Evolutionary conservation across 139 green algal species (phyloP).

Genomic region (Micromonas pusilla): DNA sequence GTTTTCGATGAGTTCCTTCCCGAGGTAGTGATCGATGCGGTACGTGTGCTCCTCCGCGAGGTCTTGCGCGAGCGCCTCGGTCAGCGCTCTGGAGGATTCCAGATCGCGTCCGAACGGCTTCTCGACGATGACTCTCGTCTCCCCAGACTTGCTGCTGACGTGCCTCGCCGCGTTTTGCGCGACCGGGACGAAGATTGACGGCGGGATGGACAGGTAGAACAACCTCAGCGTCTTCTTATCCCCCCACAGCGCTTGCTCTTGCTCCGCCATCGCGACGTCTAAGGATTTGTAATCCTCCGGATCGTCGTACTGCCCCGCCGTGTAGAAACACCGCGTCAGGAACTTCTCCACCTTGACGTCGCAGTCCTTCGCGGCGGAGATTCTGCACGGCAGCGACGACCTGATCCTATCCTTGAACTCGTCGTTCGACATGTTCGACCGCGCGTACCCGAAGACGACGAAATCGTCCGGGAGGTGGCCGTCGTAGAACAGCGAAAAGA

Average conservation of each 20-base stretch:
- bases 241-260: constrained; percentile 45
- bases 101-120: constrained; percentile 95
- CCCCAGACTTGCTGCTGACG: constrained; percentile 49
- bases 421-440: constrained; percentile 80
- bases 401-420: constrained; percentile 82
- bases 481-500: constrained; percentile 94
- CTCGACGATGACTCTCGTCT: constrained; percentile 96
- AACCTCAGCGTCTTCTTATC: constrained; percentile 70
- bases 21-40: constrained; percentile 99
- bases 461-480: constrained; percentile 83
- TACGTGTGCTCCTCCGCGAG: constrained; percentile 97
- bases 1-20: constrained; percentile 99
- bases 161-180: constrained; percentile 24
- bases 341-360: constrained; percentile 56
- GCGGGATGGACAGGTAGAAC: constrained; percentile 98
- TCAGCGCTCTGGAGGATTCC: constrained; percentile 67
- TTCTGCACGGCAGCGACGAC: constrained; percentile 70
- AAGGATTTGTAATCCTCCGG: constrained; percentile 65
- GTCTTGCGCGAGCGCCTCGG: constrained; percentile 58
- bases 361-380: constrained; percentile 51
- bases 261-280: constrained; percentile 50
- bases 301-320: constrained; percentile 64
- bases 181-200: constrained; percentile 47
- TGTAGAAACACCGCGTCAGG: constrained; percentile 82
- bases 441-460: constrained; percentile 84